A percentile compares a stretch with the other conserved stretches of the same genome.
Conservation (phyloP, 2,329 filamentous ascomycete species). For the Verticillium zaregamsianum region DNA sequence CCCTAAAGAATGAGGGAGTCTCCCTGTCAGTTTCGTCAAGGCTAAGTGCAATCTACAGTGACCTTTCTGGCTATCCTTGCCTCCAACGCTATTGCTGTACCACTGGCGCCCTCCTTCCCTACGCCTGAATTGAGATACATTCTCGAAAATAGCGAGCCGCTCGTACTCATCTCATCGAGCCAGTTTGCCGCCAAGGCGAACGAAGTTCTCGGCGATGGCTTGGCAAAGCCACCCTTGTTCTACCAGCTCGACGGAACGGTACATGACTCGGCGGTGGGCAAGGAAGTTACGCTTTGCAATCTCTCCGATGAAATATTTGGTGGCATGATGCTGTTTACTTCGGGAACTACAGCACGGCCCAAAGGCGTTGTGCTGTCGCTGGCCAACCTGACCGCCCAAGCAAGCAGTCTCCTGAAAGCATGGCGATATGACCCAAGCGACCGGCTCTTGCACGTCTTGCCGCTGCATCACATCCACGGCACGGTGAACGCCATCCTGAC, state of each 20-base stretch:
- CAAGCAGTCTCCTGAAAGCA: slow-evolving; percentile 71
- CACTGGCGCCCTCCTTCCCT: slow-evolving; percentile 83
- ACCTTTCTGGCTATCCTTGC: slow-evolving; percentile 84
- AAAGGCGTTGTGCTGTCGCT: slow-evolving; percentile 89
- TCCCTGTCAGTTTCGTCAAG: no score
- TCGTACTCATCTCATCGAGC: slow-evolving; percentile 71
- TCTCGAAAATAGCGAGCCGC: slow-evolving; percentile 77
- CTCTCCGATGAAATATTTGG: no score
- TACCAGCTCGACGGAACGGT: slow-evolving; percentile 59
- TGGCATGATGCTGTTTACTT: slow-evolving; percentile 97
- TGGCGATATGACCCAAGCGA: slow-evolving; percentile 82
- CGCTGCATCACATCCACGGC: slow-evolving; percentile 95
- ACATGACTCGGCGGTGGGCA: slow-evolving; percentile 44
- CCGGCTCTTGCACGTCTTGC: slow-evolving; percentile 83
- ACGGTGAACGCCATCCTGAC: slow-evolving; percentile 91
- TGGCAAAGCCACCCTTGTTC: slow-evolving; percentile 60
- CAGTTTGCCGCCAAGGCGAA: slow-evolving; percentile 74
- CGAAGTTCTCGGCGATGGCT: slow-evolving; percentile 65
- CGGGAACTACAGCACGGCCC: slow-evolving; percentile 89
- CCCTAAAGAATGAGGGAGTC: no score
- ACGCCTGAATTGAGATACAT: slow-evolving; percentile 86
- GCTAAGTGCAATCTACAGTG: no score
- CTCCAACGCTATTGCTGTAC: slow-evolving; percentile 83
- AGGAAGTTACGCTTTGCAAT: slow-evolving; percentile 58
- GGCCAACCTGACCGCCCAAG: slow-evolving; percentile 78